These are phyloP conservation scores for Mariannaea sp. DNA, from an alignment of 2,329 filamentous ascomycete genomes.

Conservation along the genomic window DNA sequence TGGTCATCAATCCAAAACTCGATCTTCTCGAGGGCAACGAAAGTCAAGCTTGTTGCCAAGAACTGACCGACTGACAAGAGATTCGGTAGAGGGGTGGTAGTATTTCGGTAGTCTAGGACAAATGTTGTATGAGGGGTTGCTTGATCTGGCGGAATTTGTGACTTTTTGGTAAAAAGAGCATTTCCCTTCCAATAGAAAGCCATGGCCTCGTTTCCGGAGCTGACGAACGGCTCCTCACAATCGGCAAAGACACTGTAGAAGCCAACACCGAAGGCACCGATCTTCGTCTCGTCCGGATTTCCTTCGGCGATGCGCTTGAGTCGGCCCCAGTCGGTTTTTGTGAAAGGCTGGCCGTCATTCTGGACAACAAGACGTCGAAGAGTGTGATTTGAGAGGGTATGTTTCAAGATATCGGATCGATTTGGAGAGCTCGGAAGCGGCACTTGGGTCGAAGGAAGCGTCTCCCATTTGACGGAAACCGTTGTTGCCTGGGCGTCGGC, in stretches of 20 bases:
- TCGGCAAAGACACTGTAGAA: conserved; percentile 99
- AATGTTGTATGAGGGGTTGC: conserved; percentile 81
- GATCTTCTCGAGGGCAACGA: conserved; percentile 85
- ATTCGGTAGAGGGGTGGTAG: conserved; percentile 83
- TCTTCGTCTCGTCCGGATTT: conserved; percentile 98
- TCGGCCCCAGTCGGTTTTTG: conserved; percentile 87
- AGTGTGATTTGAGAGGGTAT: conserved; percentile 83
- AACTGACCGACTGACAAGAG: conserved; percentile 89
- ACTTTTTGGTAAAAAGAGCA: conserved; percentile 87
- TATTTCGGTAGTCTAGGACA: conserved; percentile 90
- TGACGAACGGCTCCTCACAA: conserved; percentile 96
- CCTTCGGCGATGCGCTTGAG: conserved; percentile 98
- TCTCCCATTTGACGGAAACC: conserved; percentile 92
- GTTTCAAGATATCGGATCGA: conserved; percentile 75
- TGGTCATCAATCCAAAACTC: conserved; percentile 92
- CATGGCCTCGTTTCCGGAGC: conserved; percentile 90
- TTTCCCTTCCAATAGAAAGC: conserved; percentile 99
- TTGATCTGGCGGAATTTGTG: conserved; percentile 72
- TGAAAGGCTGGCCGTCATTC: conserved; percentile 90
- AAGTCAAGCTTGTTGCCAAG: conserved; percentile 90
- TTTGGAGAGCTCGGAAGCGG: conserved; percentile 70
- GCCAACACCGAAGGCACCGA: conserved; percentile 95
- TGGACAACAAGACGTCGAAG: conserved; percentile 85
- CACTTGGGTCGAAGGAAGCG: conserved; percentile 77
- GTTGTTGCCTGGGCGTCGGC: conserved; percentile 91